phyloP scores from a whole-genome alignment of 2,329 filamentous ascomycete genomes.

The Verticillium dahliae region DNA sequence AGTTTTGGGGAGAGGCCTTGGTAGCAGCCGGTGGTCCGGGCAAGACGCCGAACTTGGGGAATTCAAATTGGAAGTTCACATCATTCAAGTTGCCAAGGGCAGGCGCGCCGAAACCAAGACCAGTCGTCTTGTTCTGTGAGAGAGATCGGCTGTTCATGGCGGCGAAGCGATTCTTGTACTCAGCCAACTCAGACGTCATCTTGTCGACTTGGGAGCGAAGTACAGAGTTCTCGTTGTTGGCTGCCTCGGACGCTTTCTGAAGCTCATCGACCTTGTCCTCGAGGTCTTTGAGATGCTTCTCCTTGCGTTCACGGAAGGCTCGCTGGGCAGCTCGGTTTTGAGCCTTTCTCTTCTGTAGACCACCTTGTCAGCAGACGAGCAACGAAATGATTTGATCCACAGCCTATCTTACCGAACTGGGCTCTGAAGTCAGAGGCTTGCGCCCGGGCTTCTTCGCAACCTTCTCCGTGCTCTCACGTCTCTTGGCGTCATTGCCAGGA shows the following conservation, averaged over 20 bases:
- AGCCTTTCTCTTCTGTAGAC: constrained; percentile 78
- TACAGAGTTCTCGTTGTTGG: constrained; percentile 78
- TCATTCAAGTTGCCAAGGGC: constrained; percentile 57
- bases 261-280: constrained; percentile 71
- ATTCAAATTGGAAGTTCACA: constrained; percentile 90
- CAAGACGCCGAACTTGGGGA: constrained; percentile 84
- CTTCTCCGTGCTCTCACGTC: constrained; percentile 78
- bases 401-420: constrained; percentile 72
- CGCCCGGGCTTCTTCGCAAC: constrained; percentile 90
- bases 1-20: constrained; percentile 11
- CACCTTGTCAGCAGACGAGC: background rate
- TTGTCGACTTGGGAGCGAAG: constrained; percentile 85
- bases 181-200: constrained; percentile 74
- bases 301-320: constrained; percentile 90
- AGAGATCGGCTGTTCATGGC: constrained; percentile 34
- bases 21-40: constrained; percentile 34
- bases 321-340: constrained; percentile 90
- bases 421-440: constrained; percentile 92
- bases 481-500: constrained; percentile 49
- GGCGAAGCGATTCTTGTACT: constrained; percentile 83
- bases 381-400: background rate
- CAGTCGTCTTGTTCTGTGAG: constrained; percentile 7
- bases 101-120: constrained; percentile 37
- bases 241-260: constrained; percentile 75
- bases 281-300: constrained; percentile 80